Evolutionary conservation across 2,329 filamentous ascomycete species (phyloP).

Genomic region (Aaosphaeria pasadenensis): DNA sequence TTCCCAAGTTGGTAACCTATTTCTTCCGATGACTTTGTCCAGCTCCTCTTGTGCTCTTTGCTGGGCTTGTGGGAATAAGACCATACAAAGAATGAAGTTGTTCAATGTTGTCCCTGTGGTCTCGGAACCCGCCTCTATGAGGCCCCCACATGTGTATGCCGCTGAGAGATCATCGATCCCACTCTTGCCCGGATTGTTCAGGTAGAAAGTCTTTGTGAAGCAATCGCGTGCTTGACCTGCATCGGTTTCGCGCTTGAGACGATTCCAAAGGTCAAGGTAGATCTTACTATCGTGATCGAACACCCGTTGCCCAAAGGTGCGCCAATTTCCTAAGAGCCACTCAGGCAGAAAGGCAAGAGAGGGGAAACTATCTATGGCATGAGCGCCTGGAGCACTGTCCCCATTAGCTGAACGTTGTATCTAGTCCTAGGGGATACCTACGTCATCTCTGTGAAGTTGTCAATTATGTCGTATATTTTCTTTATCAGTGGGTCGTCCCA

Average conservation of each 20-base stretch:
- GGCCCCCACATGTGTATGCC: slow-evolving; percentile 31
- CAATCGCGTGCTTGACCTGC: slow-evolving; percentile 25
- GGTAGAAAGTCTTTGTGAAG: slow-evolving; percentile 35
- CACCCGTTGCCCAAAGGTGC: slow-evolving; percentile 17
- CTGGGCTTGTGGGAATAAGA: slow-evolving; percentile 22
- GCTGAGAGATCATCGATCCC: slow-evolving; percentile 34
- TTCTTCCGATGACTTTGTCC: slow-evolving; percentile 24
- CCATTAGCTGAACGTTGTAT: not conserved
- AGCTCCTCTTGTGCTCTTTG: slow-evolving; percentile 26
- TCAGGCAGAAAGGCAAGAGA: slow-evolving; percentile 27
- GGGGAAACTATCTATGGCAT: slow-evolving; percentile 29
- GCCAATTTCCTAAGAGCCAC: slow-evolving; percentile 29
- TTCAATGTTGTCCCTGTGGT: slow-evolving; percentile 29
- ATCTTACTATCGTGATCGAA: slow-evolving; percentile 30
- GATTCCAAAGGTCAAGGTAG: slow-evolving; percentile 32
- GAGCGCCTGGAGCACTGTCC: slow-evolving; percentile 18
- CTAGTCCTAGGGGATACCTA: not conserved
- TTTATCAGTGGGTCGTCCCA: slow-evolving; percentile 30
- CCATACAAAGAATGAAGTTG: slow-evolving; percentile 29
- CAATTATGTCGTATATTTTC: slow-evolving; percentile 28
- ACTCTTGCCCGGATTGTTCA: slow-evolving; percentile 26
- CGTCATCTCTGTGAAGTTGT: slow-evolving; percentile 31
- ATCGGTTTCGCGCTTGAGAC: slow-evolving; percentile 27
- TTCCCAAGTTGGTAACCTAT: slow-evolving; percentile 29
- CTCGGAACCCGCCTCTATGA: slow-evolving; percentile 35